A percentile compares a stretch with the other conserved stretches of the same genome.
Conservation (phyloP, 1,139 yeast genomes). For the Yamadazyma spencermartinsiae region DNA sequence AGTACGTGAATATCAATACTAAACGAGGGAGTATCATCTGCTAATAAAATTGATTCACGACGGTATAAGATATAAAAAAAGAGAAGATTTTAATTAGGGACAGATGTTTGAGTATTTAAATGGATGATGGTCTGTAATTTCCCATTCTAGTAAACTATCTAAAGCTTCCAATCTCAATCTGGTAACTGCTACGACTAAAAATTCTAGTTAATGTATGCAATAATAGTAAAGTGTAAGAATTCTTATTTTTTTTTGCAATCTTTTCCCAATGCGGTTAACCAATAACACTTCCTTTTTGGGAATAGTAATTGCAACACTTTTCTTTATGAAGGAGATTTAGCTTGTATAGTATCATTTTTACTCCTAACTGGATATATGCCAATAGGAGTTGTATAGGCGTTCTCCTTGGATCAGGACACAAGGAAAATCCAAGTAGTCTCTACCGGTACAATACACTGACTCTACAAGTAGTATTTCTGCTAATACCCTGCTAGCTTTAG, state of each 20-base stretch:
- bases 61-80: not conserved
- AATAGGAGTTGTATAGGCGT: no score
- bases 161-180: not conserved
- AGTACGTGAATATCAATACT: not conserved
- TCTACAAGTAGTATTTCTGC: not conserved
- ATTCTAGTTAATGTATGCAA: not conserved
- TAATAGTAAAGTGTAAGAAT: slow-evolving; percentile 5
- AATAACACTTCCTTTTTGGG: slow-evolving; percentile 16
- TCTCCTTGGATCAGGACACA: no score
- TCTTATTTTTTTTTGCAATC: slow-evolving; percentile 1
- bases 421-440: not conserved
- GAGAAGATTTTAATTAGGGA: not conserved
- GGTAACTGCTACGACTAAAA: not conserved
- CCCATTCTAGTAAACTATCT: not conserved
- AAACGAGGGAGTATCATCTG: slow-evolving; percentile 2
- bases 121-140: not conserved
- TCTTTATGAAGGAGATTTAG: no score
- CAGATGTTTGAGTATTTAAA: slow-evolving; percentile 1
- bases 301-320: slow-evolving; percentile 11
- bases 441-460: not conserved
- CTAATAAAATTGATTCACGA: not conserved
- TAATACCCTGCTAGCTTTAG: not conserved
- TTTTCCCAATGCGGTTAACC: slow-evolving; percentile 14
- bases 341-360: no score
- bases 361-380: no score